These are phyloP conservation scores for Thelephora ganbajun DNA, from an alignment of 768 basidiomycete genomes.

Conservation along the genomic window DNA sequence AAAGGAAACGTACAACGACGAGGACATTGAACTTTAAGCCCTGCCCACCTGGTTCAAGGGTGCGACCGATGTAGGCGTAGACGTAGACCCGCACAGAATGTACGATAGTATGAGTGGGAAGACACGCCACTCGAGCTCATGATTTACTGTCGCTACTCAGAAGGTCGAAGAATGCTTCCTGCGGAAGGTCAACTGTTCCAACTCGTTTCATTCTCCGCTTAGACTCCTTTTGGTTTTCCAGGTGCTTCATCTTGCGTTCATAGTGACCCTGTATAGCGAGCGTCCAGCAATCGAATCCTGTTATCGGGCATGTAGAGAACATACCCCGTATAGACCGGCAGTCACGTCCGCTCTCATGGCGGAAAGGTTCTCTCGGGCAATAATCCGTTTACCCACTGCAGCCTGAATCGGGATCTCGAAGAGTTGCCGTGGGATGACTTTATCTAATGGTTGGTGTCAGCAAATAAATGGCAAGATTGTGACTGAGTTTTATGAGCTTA, in stretches of 20 bases:
- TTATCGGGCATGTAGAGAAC: conserved; percentile 6
- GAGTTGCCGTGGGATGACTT: conserved; percentile 83
- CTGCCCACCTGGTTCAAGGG: not conserved
- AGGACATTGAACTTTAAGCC: conserved; percentile 65
- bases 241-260: conserved; percentile 70
- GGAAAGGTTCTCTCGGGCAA: conserved; percentile 81
- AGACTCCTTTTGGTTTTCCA: conserved; percentile 86
- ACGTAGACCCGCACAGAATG: too few relatives aligned
- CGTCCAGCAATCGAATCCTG: conserved; percentile 1
- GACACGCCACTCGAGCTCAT: too few relatives aligned
- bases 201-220: conserved; percentile 83
- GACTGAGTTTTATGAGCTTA: conserved; percentile 23
- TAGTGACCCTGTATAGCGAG: not conserved
- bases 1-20: conserved; percentile 93
- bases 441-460: conserved; percentile 32
- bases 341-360: conserved; percentile 87
- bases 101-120: too few relatives aligned
- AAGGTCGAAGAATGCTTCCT: conserved; percentile 92
- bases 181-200: conserved; percentile 81
- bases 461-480: not conserved
- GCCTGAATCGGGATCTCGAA: conserved; percentile 97
- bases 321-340: conserved; percentile 84
- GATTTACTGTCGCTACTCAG: conserved; percentile 38
- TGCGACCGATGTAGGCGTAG: too few relatives aligned
- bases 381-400: conserved; percentile 70